Evolutionary conservation across 2,329 filamentous ascomycete genomes (phyloP).

Genomic region (Xylaria hypoxylon): DNA sequence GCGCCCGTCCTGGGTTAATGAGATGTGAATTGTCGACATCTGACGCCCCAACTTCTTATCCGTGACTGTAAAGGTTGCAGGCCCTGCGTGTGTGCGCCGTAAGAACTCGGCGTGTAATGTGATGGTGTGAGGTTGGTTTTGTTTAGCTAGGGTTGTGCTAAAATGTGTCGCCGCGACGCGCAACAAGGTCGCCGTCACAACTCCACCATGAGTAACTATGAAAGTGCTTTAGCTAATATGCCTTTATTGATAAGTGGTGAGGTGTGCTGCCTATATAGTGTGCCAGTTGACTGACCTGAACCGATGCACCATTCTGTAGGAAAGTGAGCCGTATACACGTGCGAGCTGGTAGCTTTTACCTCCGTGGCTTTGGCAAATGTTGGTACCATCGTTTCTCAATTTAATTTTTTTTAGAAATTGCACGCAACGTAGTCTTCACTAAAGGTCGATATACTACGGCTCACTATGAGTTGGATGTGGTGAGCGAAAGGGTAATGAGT

Average conservation of each 20-base stretch:
- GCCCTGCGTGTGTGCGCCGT: slow-evolving; percentile 48
- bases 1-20: slow-evolving; percentile 54
- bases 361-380: slow-evolving; percentile 46
- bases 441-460: background rate
- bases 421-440: background rate
- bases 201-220: slow-evolving; percentile 78
- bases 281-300: slow-evolving; percentile 43
- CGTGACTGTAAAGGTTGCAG: slow-evolving; percentile 45
- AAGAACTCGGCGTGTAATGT: slow-evolving; percentile 50
- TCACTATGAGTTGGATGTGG: background rate
- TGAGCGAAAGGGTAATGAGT: too few relatives aligned
- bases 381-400: slow-evolving; percentile 37
- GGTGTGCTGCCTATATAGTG: background rate
- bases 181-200: slow-evolving; percentile 72
- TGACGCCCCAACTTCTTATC: slow-evolving; percentile 52
- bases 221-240: background rate
- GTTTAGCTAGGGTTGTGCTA: slow-evolving; percentile 47
- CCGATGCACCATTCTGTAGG: slow-evolving; percentile 47
- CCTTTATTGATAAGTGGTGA: background rate
- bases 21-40: slow-evolving; percentile 52
- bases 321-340: slow-evolving; percentile 45
- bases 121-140: slow-evolving; percentile 49
- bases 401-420: background rate
- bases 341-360: slow-evolving; percentile 41
- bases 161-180: slow-evolving; percentile 57